A percentile compares a stretch with the other conserved stretches of the same genome.
Evolutionary conservation across 179 eudicot genomes (phyloP).

Genomic region (Heliamphora pulchella): DNA sequence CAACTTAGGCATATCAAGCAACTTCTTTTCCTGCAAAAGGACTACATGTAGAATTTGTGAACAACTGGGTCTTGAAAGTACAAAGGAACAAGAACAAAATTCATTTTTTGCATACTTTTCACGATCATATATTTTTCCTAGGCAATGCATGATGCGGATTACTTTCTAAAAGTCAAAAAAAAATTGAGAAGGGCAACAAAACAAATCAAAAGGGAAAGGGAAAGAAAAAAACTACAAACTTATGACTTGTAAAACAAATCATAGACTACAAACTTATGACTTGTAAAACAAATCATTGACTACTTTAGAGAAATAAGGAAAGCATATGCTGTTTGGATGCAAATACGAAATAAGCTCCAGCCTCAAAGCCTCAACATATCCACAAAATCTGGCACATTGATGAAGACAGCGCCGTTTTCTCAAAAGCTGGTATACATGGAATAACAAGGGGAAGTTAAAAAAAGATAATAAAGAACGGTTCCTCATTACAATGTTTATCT

Average conservation of each 20-base stretch:
- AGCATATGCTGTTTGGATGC: neutral
- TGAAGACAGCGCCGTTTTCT: neutral
- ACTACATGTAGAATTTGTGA: constrained; percentile 52
- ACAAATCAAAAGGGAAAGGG: neutral
- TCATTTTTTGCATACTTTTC: neutral
- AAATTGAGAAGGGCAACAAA: neutral
- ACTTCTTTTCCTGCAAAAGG: constrained; percentile 88
- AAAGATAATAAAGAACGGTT: neutral
- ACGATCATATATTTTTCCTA: neutral
- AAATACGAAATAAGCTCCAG: neutral
- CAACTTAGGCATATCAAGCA: constrained; percentile 83
- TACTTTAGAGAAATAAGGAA: too few relatives aligned
- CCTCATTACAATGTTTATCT: neutral
- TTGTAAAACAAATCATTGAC: neutral
- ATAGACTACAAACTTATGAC: neutral
- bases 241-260: neutral
- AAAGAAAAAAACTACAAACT: neutral
- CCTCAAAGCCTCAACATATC: neutral
- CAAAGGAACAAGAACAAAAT: neutral
- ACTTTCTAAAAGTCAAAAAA: neutral
- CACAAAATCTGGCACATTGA: neutral
- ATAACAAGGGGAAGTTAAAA: neutral
- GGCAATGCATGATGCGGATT: neutral
- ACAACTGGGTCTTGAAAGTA: constrained; percentile 19
- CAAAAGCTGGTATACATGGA: neutral